These are phyloP conservation scores for Zizania latifolia DNA, from an alignment of 176 grass and related monocot species.

Conservation along the genomic window DNA sequence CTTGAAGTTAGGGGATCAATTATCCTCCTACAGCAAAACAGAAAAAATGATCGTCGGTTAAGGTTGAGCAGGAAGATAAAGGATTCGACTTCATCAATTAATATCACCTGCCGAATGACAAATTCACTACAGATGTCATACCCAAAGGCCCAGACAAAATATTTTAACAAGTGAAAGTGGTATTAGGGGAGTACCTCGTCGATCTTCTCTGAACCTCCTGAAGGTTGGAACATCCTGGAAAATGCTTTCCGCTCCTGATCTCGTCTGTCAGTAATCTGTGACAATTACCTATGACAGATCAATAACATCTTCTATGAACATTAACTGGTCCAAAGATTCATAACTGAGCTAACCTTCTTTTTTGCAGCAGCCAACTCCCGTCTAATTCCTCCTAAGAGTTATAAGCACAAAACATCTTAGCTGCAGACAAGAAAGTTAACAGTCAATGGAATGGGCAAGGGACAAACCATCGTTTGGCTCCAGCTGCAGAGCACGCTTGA, in stretches of 20 bases:
- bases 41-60: not conserved
- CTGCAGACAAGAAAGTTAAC: conserved; percentile 3
- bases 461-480: conserved; percentile 89
- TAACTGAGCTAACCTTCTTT: conserved; percentile 58
- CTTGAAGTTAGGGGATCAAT: not conserved
- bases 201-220: conserved; percentile 53
- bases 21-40: conserved; percentile 34
- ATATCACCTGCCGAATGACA: too few relatives aligned
- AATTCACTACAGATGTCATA: not conserved
- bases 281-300: not conserved
- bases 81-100: too few relatives aligned
- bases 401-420: conserved; percentile 18
- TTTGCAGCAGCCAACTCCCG: conserved; percentile 79
- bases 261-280: conserved; percentile 66
- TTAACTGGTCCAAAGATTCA: not conserved
- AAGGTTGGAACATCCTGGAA: conserved; percentile 77
- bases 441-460: not conserved
- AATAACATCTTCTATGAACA: conserved; percentile 9
- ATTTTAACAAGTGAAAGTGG: not conserved
- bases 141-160: not conserved
- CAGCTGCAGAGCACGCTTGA: conserved; percentile 72
- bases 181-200: conserved; percentile 39
- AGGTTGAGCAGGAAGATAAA: too few relatives aligned
- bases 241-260: conserved; percentile 76
- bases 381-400: conserved; percentile 63